A percentile compares a stretch with the other conserved stretches of the same genome.
These are phyloP conservation scores for Aquilaria sinensis DNA, from an alignment of 345 rosid species.

Conservation along the genomic window DNA sequence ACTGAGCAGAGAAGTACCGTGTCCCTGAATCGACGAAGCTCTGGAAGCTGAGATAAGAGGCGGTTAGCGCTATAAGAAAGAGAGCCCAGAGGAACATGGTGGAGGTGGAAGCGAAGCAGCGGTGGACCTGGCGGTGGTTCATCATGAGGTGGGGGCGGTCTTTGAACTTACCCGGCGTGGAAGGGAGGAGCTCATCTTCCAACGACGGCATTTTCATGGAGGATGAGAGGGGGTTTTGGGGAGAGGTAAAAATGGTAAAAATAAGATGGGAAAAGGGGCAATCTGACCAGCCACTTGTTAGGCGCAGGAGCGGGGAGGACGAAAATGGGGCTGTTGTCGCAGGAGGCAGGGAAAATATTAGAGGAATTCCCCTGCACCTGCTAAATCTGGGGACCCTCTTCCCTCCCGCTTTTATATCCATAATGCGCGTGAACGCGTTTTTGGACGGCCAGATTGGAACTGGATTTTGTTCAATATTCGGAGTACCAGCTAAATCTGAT, in stretches of 20 bases:
- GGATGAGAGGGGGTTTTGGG: neutral
- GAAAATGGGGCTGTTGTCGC: neutral
- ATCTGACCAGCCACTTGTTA: too few species aligned
- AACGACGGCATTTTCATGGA: slow-evolving; percentile 50
- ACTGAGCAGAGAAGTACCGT: slow-evolving; percentile 48
- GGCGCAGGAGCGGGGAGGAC: neutral
- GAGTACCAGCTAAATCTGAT: too few species aligned
- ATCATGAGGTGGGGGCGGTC: slow-evolving; percentile 42
- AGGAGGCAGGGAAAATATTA: slow-evolving; percentile 31
- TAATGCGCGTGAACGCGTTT: slow-evolving; percentile 57
- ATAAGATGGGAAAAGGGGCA: too few species aligned
- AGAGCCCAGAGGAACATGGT: slow-evolving; percentile 92
- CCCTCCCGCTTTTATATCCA: too few species aligned
- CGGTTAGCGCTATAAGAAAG: slow-evolving; percentile 81
- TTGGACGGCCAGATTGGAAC: slow-evolving; percentile 34
- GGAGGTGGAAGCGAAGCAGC: slow-evolving; percentile 80
- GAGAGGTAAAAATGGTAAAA: neutral
- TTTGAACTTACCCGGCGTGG: slow-evolving; percentile 93
- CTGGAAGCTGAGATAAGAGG: slow-evolving; percentile 76
- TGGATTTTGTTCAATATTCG: too few species aligned
- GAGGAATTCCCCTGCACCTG: slow-evolving; percentile 35
- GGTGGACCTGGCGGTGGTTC: slow-evolving; percentile 72
- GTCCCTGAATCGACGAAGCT: slow-evolving; percentile 74
- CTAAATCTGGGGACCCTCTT: slow-evolving; percentile 8
- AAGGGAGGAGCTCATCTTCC: slow-evolving; percentile 74